phyloP scores from a whole-genome alignment of 352 stramenopile genomes.

The Paralagenidium karlingii region DNA sequence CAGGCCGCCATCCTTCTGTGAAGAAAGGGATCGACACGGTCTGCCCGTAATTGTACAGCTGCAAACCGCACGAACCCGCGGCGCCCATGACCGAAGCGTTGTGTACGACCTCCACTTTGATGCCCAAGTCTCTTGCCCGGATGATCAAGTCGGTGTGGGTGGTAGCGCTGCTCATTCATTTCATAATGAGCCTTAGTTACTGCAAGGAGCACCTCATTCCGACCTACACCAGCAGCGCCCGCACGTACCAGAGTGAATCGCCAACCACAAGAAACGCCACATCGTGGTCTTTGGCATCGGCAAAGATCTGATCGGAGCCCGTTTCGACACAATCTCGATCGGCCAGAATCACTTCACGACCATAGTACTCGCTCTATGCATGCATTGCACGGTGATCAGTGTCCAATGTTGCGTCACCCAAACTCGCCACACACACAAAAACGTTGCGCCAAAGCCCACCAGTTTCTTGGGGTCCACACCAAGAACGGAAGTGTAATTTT shows the following conservation, averaged over 20 bases:
- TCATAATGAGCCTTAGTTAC: neutral
- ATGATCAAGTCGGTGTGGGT: constrained; percentile 98
- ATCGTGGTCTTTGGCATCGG: constrained; percentile 81
- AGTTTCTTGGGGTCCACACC: constrained; percentile 78
- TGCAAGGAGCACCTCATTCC: neutral
- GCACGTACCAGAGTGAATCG: constrained; percentile 89
- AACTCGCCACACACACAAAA: constrained; percentile 3
- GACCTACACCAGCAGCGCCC: neutral
- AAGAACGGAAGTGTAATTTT: constrained; percentile 98
- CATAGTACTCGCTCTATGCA: constrained; percentile 89
- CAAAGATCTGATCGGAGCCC: constrained; percentile 93
- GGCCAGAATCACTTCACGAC: constrained; percentile 73
- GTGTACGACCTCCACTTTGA: constrained; percentile 95
- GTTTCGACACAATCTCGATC: constrained; percentile 96
- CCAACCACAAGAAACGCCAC: constrained; percentile 97
- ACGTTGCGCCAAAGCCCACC: constrained; percentile 15
- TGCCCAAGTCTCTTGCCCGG: constrained; percentile 85
- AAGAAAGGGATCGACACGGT: constrained; percentile 99
- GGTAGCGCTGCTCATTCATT: constrained; percentile 71
- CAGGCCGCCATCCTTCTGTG: constrained; percentile 90
- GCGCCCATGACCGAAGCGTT: constrained; percentile 99
- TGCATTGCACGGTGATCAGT: constrained; percentile 1
- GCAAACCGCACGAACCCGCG: constrained; percentile 90
- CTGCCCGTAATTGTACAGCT: constrained; percentile 98
- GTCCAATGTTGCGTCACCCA: neutral